Evolutionary conservation across 805 yeast species (phyloP).

Genomic region (Wickerhamiella allomyrinae): DNA sequence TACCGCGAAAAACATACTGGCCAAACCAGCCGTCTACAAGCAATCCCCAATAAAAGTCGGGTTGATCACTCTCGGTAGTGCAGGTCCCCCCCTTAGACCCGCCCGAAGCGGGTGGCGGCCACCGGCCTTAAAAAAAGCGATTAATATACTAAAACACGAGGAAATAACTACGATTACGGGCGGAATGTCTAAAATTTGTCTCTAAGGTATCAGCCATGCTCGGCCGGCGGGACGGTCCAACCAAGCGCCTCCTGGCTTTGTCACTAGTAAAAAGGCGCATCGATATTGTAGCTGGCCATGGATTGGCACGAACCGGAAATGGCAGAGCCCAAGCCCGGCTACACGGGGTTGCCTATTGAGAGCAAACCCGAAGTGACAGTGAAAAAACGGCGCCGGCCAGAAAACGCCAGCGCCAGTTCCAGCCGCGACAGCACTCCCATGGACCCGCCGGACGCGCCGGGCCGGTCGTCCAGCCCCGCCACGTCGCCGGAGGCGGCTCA

Average conservation of each 20-base stretch:
- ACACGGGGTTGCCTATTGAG: constrained; percentile 63
- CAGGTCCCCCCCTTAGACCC: too few relatives aligned
- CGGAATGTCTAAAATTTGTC: too few relatives aligned
- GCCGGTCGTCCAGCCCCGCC: background rate
- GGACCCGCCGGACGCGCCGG: background rate
- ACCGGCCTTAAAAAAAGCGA: too few relatives aligned
- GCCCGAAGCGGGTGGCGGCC: too few relatives aligned
- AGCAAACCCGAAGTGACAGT: constrained; percentile 35
- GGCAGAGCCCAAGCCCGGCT: constrained; percentile 40
- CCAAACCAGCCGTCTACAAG: too few relatives aligned
- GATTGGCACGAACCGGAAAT: constrained; percentile 44
- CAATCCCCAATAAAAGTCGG: too few relatives aligned
- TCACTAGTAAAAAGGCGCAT: background rate
- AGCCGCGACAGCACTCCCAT: background rate
- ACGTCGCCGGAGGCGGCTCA: background rate
- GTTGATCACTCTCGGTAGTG: too few relatives aligned
- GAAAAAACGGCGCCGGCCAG: constrained; percentile 21
- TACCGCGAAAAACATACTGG: too few relatives aligned
- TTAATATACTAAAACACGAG: too few relatives aligned
- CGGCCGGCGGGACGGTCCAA: constrained; percentile 5
- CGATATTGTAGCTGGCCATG: constrained; percentile 1
- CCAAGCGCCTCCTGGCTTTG: background rate
- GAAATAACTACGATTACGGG: too few relatives aligned
- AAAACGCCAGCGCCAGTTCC: background rate
- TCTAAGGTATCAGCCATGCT: too few relatives aligned